Conservation (phyloP, 345 rosid genomes). For the Rhodamnia argentea region DNA sequence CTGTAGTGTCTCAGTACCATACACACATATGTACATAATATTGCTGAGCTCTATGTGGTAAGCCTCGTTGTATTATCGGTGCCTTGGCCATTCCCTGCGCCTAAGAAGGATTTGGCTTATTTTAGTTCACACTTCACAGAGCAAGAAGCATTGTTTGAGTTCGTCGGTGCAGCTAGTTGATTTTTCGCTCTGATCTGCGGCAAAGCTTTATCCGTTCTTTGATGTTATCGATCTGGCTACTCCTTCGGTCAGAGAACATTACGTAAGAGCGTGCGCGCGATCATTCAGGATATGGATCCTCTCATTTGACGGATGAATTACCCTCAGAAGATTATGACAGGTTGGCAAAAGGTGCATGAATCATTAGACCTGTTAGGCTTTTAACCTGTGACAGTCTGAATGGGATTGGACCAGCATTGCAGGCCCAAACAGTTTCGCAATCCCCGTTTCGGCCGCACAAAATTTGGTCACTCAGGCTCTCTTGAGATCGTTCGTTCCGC, state of each 20-base stretch:
- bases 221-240: neutral
- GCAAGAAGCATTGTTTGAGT: too few relatives aligned
- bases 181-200: rapidly evolving
- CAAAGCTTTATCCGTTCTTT: neutral
- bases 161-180: neutral
- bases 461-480: neutral
- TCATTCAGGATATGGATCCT: neutral
- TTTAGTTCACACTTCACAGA: too few relatives aligned
- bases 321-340: neutral
- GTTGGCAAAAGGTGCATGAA: neutral
- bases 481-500: neutral
- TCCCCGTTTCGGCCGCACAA: neutral
- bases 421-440: neutral
- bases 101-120: neutral
- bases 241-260: neutral
- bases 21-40: neutral
- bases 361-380: neutral
- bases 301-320: neutral
- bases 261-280: neutral
- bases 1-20: neutral
- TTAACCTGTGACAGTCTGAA: neutral
- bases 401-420: neutral
- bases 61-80: neutral
- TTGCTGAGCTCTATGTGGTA: neutral
- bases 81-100: neutral